Base-by-base conservation (phyloP, 169 alveolate genomes). In the Blepharisma undulans region DNA sequence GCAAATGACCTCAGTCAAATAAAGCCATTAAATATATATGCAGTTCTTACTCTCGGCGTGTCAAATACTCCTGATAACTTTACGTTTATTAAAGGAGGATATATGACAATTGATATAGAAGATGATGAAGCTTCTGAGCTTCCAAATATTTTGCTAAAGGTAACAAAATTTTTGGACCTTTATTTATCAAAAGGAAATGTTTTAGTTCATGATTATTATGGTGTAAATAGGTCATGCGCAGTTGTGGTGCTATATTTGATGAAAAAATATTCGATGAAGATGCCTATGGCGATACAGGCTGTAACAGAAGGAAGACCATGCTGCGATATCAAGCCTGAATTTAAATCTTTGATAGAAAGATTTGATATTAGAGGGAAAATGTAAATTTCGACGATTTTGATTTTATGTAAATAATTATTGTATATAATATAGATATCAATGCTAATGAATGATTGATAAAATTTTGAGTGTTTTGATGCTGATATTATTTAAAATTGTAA, bases 141-240 rank as follows among this genome's bases (percentile, higher is more conserved):
- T 2, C 36, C 34, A 4, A 33, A 34, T 25, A 33, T 33, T 2
- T 5, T 79, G 25, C 8, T n/a, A n/a, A 22, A 79, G 29, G 25
- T 33, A 0, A 25, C 29, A 18, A 84, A 61, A 22, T 84, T 84
- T 60, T 21, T 84, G 8, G 34, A 84, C 36, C 29, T 8, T n/a
- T 22, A 60, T 19, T 60, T 84, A 30, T 0, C 8, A 7, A 60
- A 93, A 72, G 96, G 96, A 12, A 95, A 93, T 84, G 94, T 95
- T 22, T 87, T 96, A 72, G 96, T 97, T 22, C 98, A 97, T 92
- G 96, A 98, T 93, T 87, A 90, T 21, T 95, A 94, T 88, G 98
- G 98, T 3, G 93, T 93, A 33, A 92, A 96, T 19, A 96, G 98
- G 61, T 92, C 97, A 10, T 97, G 96, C n/a, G 92, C 97, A 8